These are phyloP conservation scores for Fraxinus platypoda DNA, from an alignment of 305 asterid genomes.

Conservation along the genomic window DNA sequence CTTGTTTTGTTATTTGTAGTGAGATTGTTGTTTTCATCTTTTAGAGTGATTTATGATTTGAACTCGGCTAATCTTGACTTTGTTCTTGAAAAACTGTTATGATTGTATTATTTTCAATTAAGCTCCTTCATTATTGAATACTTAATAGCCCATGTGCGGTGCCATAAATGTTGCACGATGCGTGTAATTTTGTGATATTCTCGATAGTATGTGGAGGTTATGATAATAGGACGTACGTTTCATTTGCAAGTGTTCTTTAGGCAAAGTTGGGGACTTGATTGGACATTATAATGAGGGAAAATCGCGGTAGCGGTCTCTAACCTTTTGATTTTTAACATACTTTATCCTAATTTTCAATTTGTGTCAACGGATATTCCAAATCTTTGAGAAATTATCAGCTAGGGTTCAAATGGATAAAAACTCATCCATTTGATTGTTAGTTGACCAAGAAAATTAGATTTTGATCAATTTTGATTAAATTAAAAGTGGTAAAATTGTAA, in stretches of 20 bases:
- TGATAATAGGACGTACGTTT: not conserved
- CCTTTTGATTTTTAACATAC: too few relatives aligned
- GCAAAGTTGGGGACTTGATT: not conserved
- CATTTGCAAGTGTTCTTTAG: not conserved
- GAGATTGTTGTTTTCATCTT: slow-evolving; percentile 23
- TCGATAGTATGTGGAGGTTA: not conserved
- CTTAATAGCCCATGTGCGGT: not conserved
- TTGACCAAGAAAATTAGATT: too few relatives aligned
- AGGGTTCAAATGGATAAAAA: too few relatives aligned
- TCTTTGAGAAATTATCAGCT: too few relatives aligned
- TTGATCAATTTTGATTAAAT: too few relatives aligned
- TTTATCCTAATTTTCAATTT: too few relatives aligned
- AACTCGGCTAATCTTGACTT: not conserved
- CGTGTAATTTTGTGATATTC: not conserved
- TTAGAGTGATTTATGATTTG: not conserved
- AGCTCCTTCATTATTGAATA: not conserved
- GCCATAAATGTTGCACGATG: not conserved
- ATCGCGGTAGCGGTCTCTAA: too few relatives aligned
- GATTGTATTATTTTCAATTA: not conserved
- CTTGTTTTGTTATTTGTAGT: slow-evolving; percentile 1
- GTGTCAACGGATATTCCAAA: too few relatives aligned
- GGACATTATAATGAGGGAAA: not conserved
- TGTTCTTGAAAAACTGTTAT: not conserved
- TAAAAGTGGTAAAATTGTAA: too few relatives aligned
- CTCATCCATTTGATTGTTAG: too few relatives aligned